Evolutionary conservation across 495 filamentous ascomycete genomes (phyloP).

Genomic region (Aspergillus wentii): DNA sequence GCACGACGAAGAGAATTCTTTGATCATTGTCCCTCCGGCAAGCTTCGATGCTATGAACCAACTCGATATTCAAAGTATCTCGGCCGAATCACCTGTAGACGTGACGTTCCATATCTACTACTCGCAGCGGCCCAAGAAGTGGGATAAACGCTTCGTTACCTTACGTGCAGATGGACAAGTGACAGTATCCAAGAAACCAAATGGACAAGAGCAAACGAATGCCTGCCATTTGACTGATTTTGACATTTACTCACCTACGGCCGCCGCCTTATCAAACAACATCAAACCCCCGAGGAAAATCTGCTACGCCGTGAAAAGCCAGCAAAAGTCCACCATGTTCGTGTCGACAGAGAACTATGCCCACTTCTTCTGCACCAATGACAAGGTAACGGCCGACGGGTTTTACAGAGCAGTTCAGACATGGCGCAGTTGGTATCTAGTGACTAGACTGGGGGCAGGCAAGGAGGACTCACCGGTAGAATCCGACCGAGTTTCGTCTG

Average conservation of each 20-base stretch:
- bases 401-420: constrained; percentile 68
- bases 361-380: constrained; percentile 84
- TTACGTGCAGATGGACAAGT: constrained; percentile 73
- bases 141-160: constrained; percentile 81
- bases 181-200: constrained; percentile 62
- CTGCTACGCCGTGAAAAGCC: constrained; percentile 88
- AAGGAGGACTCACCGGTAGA: constrained; percentile 19
- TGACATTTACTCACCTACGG: constrained; percentile 77
- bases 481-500: constrained; percentile 26
- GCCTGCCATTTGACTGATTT: constrained; percentile 91
- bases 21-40: constrained; percentile 55
- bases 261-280: constrained; percentile 54
- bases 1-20: constrained; percentile 62
- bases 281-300: constrained; percentile 72
- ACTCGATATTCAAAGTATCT: constrained; percentile 48
- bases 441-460: constrained; percentile 55
- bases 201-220: constrained; percentile 51
- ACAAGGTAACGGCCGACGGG: constrained; percentile 54
- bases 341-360: constrained; percentile 77
- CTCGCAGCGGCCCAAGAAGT: constrained; percentile 73
- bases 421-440: constrained; percentile 89
- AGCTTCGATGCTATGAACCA: constrained; percentile 39
- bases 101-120: constrained; percentile 69
- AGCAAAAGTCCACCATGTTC: constrained; percentile 86
- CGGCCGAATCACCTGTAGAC: constrained; percentile 54